phyloP scores from a whole-genome alignment of 306 rosid genomes.

The Prosopis cineraria region DNA sequence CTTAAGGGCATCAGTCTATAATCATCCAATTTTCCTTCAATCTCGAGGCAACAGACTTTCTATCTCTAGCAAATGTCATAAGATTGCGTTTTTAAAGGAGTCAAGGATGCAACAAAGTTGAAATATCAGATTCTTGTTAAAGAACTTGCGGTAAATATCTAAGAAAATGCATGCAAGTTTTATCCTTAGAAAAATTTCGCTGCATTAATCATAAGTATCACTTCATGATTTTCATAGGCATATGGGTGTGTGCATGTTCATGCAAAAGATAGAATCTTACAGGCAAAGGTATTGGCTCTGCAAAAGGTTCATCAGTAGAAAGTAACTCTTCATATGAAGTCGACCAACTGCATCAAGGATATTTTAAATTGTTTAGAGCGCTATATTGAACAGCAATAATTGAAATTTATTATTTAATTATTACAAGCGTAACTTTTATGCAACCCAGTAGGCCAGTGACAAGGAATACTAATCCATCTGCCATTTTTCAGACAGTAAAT shows the following conservation, averaged over 20 bases:
- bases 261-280: slow-evolving; percentile 55
- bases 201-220: neutral
- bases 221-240: slow-evolving; percentile 3
- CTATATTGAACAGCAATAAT: neutral
- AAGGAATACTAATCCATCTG: slow-evolving; percentile 7
- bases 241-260: slow-evolving; percentile 2
- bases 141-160: neutral
- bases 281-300: slow-evolving; percentile 80
- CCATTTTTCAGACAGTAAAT: slow-evolving; percentile 1
- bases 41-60: neutral
- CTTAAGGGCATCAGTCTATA: neutral
- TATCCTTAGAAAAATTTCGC: neutral
- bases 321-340: slow-evolving; percentile 85
- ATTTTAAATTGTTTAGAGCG: neutral
- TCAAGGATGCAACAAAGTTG: neutral
- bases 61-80: neutral
- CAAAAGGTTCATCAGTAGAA: slow-evolving; percentile 69
- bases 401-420: slow-evolving; percentile 7
- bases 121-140: neutral
- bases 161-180: neutral
- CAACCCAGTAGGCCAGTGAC: neutral
- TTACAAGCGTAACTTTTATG: neutral
- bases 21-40: neutral
- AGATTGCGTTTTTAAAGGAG: neutral
- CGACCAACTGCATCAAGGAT: slow-evolving; percentile 85